Evolutionary conservation across 305 asterid genomes (phyloP).

Genomic region (Plantago rigida): DNA sequence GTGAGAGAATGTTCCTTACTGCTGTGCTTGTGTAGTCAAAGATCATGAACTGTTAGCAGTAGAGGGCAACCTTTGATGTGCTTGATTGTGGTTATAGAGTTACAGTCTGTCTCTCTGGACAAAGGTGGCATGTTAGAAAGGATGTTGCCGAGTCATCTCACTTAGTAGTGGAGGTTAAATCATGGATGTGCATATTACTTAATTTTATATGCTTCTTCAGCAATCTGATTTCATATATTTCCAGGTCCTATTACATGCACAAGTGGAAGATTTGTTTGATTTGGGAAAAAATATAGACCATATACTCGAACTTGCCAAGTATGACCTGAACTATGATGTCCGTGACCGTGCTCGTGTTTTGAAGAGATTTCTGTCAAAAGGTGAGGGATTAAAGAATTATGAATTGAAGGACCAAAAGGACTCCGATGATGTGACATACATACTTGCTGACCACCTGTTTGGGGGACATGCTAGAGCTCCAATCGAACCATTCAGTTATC

Average conservation of each 20-base stretch:
- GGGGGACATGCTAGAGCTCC: slow-evolving; percentile 45
- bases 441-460: slow-evolving; percentile 56
- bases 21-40: no score
- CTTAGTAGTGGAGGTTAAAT: background rate
- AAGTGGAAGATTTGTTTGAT: slow-evolving; percentile 44
- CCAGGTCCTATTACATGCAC: slow-evolving; percentile 62
- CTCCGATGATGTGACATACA: slow-evolving; percentile 31
- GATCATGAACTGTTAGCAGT: no score
- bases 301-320: slow-evolving; percentile 75
- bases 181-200: slow-evolving; percentile 5
- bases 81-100: no score
- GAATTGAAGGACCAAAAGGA: slow-evolving; percentile 36
- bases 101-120: no score
- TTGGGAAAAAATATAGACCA: slow-evolving; percentile 42
- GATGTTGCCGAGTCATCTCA: no score
- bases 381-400: slow-evolving; percentile 32
- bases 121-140: no score
- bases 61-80: no score
- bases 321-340: slow-evolving; percentile 75
- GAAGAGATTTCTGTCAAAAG: slow-evolving; percentile 48
- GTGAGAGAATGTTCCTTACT: no score
- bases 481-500: slow-evolving; percentile 48
- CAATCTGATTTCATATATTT: slow-evolving; percentile 24
- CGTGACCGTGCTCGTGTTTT: slow-evolving; percentile 84
- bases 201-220: slow-evolving; percentile 17